Evolutionary conservation across 1,139 yeast genomes (phyloP).

Genomic region (Scheffersomyces quercinus): DNA sequence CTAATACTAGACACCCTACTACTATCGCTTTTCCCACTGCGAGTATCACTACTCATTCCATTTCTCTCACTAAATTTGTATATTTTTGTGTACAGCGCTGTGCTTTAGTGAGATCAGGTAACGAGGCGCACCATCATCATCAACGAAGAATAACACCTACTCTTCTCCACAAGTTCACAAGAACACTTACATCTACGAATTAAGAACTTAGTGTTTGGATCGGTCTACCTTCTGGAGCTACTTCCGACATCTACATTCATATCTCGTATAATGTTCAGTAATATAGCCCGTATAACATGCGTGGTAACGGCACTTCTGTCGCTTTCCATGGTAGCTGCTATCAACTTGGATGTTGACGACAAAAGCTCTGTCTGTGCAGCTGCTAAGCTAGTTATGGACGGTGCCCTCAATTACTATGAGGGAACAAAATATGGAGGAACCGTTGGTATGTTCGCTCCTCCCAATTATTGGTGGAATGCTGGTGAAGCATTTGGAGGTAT

Average conservation of each 20-base stretch:
- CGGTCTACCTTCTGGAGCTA: background rate
- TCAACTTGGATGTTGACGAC: conserved; percentile 21
- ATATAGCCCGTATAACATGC: no score
- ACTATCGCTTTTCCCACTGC: no score
- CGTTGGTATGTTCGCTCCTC: conserved; percentile 58
- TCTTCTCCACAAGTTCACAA: background rate
- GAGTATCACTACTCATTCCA: no score
- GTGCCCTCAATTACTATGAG: conserved; percentile 59
- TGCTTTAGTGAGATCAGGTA: background rate
- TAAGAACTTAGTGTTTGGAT: conserved; percentile 1
- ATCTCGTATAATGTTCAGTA: no score
- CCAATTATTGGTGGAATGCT: conserved; percentile 76
- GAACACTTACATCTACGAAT: background rate
- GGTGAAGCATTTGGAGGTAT: conserved; percentile 69
- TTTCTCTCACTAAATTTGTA: no score
- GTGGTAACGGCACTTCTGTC: conserved; percentile 6
- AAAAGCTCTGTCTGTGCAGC: conserved; percentile 50
- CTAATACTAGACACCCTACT: no score
- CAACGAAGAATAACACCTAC: background rate
- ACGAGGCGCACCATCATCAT: conserved; percentile 1
- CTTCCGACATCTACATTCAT: no score
- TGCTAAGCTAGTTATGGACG: conserved; percentile 46
- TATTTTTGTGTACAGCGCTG: no score
- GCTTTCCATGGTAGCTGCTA: conserved; percentile 12
- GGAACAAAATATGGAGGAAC: conserved; percentile 56